These are phyloP conservation scores for Glaciozyma antarctica DNA, from an alignment of 768 basidiomycete genomes.

Conservation along the genomic window DNA sequence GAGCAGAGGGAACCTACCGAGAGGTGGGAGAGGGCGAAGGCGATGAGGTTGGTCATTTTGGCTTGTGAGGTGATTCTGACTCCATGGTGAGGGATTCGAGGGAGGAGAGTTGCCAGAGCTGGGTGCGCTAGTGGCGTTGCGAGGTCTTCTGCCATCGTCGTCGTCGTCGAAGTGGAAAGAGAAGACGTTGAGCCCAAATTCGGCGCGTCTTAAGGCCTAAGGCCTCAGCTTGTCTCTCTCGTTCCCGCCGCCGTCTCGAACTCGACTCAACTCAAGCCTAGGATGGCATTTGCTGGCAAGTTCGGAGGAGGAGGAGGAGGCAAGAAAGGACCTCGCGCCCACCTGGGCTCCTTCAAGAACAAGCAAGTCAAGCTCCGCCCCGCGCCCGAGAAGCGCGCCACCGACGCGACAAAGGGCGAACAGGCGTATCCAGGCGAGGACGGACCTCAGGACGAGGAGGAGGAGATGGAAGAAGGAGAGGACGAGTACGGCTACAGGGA, in stretches of 20 bases:
- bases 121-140: no score
- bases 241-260: no score
- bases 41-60: not conserved
- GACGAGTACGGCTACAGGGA: constrained; percentile 4
- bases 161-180: no score
- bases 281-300: not conserved
- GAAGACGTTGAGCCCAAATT: no score
- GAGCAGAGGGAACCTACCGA: not conserved
- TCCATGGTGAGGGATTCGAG: no score
- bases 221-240: no score
- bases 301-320: not conserved
- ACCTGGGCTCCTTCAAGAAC: not conserved
- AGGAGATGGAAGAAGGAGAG: not conserved
- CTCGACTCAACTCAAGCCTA: no score
- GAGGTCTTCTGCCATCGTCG: no score
- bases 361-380: constrained; percentile 2
- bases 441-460: constrained; percentile 2
- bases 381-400: constrained; percentile 9
- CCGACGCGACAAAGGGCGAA: constrained; percentile 16
- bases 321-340: not conserved
- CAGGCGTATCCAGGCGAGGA: not conserved
- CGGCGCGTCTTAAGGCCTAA: no score
- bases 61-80: not conserved
- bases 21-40: not conserved
- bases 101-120: no score